Conservation (phyloP, 2,329 filamentous ascomycete genomes). For the Pseudogymnoascus pannorum region DNA sequence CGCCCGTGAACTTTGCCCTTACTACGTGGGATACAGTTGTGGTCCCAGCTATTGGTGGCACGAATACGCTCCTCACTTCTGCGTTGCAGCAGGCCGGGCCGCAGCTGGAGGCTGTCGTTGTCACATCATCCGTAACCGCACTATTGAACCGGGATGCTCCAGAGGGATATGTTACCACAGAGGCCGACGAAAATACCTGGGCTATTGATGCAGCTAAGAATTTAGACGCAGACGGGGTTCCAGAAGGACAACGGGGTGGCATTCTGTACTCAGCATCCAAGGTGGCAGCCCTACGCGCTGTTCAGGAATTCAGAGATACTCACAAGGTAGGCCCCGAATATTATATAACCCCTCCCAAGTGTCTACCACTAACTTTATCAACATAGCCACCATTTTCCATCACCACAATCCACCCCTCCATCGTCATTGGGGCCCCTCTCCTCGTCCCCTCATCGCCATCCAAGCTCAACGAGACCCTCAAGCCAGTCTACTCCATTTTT, state of each 20-base stretch:
- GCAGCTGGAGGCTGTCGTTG: background rate
- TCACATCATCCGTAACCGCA: background rate
- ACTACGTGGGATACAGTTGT: slow-evolving; percentile 26
- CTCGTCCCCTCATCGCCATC: slow-evolving; percentile 25
- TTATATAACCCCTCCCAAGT: background rate
- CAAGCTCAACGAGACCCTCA: slow-evolving; percentile 30
- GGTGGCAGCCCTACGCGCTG: background rate
- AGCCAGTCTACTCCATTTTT: slow-evolving; percentile 30
- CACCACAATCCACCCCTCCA: slow-evolving; percentile 35
- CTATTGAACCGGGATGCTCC: background rate
- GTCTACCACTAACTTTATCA: background rate
- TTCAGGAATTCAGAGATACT: background rate
- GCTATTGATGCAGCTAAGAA: background rate
- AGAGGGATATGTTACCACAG: slow-evolving; percentile 1
- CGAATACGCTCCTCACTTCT: background rate
- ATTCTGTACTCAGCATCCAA: background rate
- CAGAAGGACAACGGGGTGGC: background rate
- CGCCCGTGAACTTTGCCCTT: slow-evolving; percentile 26
- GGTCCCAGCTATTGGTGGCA: slow-evolving; percentile 5
- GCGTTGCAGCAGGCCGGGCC: background rate
- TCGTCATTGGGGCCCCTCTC: slow-evolving; percentile 36
- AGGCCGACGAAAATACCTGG: background rate
- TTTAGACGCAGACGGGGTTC: background rate
- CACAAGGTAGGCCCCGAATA: background rate
- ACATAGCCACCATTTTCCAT: slow-evolving; percentile 28